A percentile compares a stretch with the other conserved stretches of the same genome.
phyloP scores from a whole-genome alignment of 495 filamentous ascomycete genomes.

The Penicillium egyptiacum region DNA sequence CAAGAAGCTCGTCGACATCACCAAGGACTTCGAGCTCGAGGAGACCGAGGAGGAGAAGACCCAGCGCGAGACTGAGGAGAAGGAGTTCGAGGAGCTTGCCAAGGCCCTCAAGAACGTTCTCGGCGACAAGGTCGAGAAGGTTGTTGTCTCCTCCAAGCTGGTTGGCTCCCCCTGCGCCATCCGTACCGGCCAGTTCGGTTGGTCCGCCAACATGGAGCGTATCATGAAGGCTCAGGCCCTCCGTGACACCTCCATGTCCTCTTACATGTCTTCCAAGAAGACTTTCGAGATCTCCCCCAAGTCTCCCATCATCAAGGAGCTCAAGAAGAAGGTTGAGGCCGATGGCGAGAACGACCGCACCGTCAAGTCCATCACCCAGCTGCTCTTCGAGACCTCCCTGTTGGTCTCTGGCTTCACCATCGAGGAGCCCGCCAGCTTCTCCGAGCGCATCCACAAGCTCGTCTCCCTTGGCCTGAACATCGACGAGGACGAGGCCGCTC shows the following conservation, averaged over 20 bases:
- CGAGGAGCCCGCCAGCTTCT: conserved; percentile 95
- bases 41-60: conserved; percentile 99
- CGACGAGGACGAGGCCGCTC: conserved; percentile 80
- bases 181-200: conserved; percentile 99
- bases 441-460: conserved; percentile 98
- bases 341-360: conserved; percentile 98
- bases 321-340: conserved; percentile 95
- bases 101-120: conserved; percentile 99
- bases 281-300: conserved; percentile 99
- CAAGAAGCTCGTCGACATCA: conserved; percentile 99
- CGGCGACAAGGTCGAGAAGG: conserved; percentile 99
- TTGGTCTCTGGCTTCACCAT: conserved; percentile 99
- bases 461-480: conserved; percentile 95
- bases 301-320: conserved; percentile 95
- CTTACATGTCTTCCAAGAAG: conserved; percentile 99
- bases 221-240: conserved; percentile 99
- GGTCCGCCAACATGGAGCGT: conserved; percentile 99
- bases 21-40: conserved; percentile 99
- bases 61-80: conserved; percentile 92
- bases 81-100: conserved; percentile 90
- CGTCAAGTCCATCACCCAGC: conserved; percentile 96
- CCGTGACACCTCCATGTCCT: conserved; percentile 98
- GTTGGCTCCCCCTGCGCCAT: conserved; percentile 95
- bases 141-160: conserved; percentile 98
- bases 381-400: conserved; percentile 97